phyloP scores from a whole-genome alignment of 2,329 filamentous ascomycete genomes.

The Fusarium ramigenum region DNA sequence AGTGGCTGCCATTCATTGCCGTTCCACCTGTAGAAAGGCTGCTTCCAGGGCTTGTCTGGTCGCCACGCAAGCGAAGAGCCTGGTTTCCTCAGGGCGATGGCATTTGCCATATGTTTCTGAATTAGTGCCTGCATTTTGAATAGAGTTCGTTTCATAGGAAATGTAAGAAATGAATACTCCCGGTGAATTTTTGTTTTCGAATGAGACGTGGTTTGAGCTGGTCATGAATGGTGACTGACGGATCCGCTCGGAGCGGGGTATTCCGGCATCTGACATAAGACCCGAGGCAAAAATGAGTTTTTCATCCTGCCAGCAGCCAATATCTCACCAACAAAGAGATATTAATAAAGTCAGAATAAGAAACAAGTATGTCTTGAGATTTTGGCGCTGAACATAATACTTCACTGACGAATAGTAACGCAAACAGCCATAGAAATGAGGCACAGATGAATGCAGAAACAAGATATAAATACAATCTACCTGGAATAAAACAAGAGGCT shows the following conservation, averaged over 20 bases:
- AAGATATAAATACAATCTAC: neutral
- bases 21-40: neutral
- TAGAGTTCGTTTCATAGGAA: rapidly evolving
- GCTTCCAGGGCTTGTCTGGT: neutral
- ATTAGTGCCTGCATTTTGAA: neutral
- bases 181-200: rapidly evolving
- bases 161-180: rapidly evolving
- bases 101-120: neutral
- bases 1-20: neutral
- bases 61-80: neutral
- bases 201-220: no score
- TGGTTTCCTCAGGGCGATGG: neutral
- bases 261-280: neutral
- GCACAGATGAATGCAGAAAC: neutral
- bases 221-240: no score
- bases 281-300: neutral
- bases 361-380: neutral
- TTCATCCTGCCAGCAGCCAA: neutral
- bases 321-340: neutral
- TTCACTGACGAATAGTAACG: no score
- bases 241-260: conserved; percentile 1
- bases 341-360: rapidly evolving
- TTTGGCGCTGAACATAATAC: rapidly evolving
- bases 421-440: rapidly evolving
- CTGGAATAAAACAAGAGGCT: neutral